These are phyloP conservation scores for Fusarium staphyleae DNA, from an alignment of 2,329 filamentous ascomycete genomes.

Conservation along the genomic window DNA sequence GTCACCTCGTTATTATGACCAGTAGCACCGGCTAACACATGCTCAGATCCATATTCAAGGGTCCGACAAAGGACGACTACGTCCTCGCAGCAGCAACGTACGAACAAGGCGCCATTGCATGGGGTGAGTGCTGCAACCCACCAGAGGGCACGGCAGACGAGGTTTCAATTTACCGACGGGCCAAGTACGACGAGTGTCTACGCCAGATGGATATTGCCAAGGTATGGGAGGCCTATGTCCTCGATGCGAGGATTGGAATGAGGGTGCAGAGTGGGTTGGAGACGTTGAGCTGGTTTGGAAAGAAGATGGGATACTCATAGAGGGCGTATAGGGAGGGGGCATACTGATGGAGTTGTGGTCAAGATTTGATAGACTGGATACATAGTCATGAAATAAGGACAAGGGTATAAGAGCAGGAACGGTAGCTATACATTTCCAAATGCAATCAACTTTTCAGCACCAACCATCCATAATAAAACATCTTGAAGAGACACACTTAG, in stretches of 20 bases:
- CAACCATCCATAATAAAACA: not conserved
- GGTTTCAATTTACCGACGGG: slow-evolving; percentile 49
- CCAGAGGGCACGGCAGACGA: slow-evolving; percentile 43
- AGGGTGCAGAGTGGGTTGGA: slow-evolving; percentile 73
- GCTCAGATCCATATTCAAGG: slow-evolving; percentile 61
- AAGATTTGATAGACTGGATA: slow-evolving; percentile 27
- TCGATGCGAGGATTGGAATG: slow-evolving; percentile 79
- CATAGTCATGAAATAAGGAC: not conserved
- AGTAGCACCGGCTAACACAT: slow-evolving; percentile 4
- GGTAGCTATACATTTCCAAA: slow-evolving; percentile 1
- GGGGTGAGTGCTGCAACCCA: slow-evolving; percentile 68
- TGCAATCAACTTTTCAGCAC: not conserved
- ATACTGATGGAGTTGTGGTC: not conserved
- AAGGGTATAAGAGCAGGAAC: not conserved
- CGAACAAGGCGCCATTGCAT: slow-evolving; percentile 83
- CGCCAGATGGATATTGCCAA: slow-evolving; percentile 71
- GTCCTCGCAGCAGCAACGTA: slow-evolving; percentile 78
- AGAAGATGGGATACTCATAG: slow-evolving; percentile 50
- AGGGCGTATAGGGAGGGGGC: slow-evolving; percentile 30
- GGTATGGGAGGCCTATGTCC: slow-evolving; percentile 73
- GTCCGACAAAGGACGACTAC: slow-evolving; percentile 72
- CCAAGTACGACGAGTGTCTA: slow-evolving; percentile 67
- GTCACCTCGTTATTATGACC: slow-evolving; percentile 25
- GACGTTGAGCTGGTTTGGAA: slow-evolving; percentile 65
- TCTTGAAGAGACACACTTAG: not conserved